Percentiles rank a stretch among this genome's conserved stretches.
Conservation (phyloP, 768 basidiomycete genomes). For the Naganishia onofrii region DNA sequence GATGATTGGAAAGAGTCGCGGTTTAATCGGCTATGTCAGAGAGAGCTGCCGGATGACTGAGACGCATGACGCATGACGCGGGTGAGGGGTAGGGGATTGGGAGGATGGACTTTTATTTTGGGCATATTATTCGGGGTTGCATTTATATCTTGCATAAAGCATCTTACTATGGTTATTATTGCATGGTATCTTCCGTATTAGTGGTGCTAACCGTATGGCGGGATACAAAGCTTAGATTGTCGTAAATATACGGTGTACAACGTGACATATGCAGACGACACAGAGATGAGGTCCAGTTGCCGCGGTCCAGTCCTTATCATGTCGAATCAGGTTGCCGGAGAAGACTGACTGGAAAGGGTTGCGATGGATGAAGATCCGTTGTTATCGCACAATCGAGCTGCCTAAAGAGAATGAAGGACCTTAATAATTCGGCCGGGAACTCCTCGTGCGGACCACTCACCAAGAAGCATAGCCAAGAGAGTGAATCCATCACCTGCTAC, state of each 20-base stretch:
- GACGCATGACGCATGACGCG: constrained; percentile 14
- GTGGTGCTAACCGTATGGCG: neutral
- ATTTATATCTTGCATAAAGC: neutral
- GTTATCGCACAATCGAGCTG: no score
- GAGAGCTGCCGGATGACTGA: constrained; percentile 50
- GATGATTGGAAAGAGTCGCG: constrained; percentile 50
- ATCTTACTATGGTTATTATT: neutral
- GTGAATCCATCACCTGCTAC: neutral
- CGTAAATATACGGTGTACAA: neutral
- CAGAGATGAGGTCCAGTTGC: neutral
- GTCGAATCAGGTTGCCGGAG: no score
- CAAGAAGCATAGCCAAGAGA: neutral
- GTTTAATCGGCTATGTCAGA: constrained; percentile 44
- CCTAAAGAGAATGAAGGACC: no score
- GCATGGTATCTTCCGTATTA: neutral
- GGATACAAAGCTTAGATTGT: neutral
- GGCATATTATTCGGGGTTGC: neutral
- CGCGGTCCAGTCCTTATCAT: no score
- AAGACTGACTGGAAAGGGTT: no score
- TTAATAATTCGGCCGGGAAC: no score
- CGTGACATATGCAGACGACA: neutral
- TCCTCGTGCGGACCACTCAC: no score
- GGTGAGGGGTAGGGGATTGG: neutral
- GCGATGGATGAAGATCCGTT: no score
- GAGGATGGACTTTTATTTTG: neutral